Conservation (phyloP, 23 red algal genomes). For the Chondrus crispus region DNA sequence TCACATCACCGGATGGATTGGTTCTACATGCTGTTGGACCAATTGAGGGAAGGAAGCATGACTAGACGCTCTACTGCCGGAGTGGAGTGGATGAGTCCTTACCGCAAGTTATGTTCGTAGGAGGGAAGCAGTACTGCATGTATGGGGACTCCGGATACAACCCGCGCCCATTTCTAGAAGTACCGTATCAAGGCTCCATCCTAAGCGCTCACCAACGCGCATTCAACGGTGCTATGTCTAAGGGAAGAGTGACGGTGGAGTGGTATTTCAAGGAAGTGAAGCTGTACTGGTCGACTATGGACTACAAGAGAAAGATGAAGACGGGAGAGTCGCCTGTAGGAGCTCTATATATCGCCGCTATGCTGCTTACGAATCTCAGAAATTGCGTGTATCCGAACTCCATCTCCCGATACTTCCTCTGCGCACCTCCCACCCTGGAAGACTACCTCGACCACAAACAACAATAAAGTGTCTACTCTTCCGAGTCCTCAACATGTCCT, state of each 20-base stretch:
- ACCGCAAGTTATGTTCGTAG: neutral
- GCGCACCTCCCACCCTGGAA: neutral
- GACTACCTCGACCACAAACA: neutral
- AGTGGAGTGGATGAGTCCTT: neutral
- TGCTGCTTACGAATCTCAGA: neutral
- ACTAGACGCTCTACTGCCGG: constrained; percentile 3
- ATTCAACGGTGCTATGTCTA: constrained; percentile 2
- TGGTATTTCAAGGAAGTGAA: constrained; percentile 36
- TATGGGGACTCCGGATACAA: constrained; percentile 29
- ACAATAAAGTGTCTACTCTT: no score
- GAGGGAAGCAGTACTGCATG: neutral
- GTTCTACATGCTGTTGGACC: neutral
- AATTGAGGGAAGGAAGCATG: neutral
- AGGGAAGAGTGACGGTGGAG: neutral
- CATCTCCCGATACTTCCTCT: neutral
- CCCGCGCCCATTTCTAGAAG: neutral
- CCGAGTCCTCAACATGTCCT: no score
- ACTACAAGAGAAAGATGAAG: constrained; percentile 6
- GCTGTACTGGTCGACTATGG: neutral
- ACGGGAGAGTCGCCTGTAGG: neutral
- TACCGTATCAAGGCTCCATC: neutral
- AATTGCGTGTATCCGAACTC: neutral
- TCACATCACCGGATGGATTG: constrained; percentile 23
- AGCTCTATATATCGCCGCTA: neutral
- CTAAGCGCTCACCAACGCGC: neutral